Percentiles rank a stretch among this genome's conserved stretches.
phyloP scores from a whole-genome alignment of 164 flowering plant species.

The Vitis rotundifolia region DNA sequence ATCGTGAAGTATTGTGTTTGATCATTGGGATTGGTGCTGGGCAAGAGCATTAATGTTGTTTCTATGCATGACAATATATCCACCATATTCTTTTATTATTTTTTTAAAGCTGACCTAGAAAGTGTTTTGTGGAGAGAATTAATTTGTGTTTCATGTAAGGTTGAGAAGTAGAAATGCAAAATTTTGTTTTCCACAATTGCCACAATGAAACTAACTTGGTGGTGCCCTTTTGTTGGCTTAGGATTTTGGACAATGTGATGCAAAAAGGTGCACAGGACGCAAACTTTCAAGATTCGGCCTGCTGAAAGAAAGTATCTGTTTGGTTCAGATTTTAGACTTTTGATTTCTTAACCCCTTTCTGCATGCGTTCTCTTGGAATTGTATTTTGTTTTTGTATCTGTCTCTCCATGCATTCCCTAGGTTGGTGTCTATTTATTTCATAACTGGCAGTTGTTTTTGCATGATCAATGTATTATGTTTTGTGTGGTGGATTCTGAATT shows the following conservation, averaged over 20 bases:
- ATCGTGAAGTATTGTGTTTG: too few relatives aligned
- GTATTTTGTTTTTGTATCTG: not conserved
- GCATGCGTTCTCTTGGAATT: not conserved
- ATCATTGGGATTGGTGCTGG: too few relatives aligned
- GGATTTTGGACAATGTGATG: slow-evolving; percentile 99
- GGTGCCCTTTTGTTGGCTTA: slow-evolving; percentile 30
- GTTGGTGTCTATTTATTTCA: too few relatives aligned
- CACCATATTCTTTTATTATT: too few relatives aligned
- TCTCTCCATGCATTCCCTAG: too few relatives aligned
- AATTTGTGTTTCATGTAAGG: too few relatives aligned
- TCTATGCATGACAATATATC: too few relatives aligned
- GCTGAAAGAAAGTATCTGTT: slow-evolving; percentile 69
- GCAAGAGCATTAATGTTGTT: too few relatives aligned
- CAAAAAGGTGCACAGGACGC: slow-evolving; percentile 97
- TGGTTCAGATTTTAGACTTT: not conserved
- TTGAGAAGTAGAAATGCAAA: too few relatives aligned
- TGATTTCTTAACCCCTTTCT: not conserved
- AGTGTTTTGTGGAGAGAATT: too few relatives aligned
- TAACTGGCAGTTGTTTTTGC: not conserved
- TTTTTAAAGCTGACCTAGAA: too few relatives aligned
- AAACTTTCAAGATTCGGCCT: slow-evolving; percentile 88
- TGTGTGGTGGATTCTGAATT: not conserved
- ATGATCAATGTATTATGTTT: not conserved
- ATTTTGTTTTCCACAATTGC: too few relatives aligned
- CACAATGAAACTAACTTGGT: slow-evolving; percentile 2